Base-by-base conservation (phyloP, 2,329 filamentous ascomycete genomes). In the Phyllosticta citribraziliensis region DNA sequence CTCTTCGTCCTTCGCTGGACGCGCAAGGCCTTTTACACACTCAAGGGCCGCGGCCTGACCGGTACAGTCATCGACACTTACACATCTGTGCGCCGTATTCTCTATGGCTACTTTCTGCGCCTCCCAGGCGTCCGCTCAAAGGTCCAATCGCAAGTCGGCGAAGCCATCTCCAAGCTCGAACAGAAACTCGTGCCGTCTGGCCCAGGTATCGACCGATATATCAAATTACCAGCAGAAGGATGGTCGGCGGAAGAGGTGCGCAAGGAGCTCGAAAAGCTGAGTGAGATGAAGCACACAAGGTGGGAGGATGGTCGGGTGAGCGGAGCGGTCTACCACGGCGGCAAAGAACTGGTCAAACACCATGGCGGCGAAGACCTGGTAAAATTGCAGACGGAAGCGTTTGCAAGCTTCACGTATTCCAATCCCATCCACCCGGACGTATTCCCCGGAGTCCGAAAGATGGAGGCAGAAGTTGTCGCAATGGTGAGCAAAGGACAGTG, bases 361-460 rank as follows among this genome's bases (percentile, higher is more conserved):
- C 40, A 47, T 8, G 40, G 40, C n/a, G 40, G 40, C 6, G 40
- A 47, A n/a, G 40, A 47, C 40, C 40, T 47, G 40, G 54, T n/a
- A 10, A 84, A 88, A 70, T 79, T 99, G 50, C 94, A 99, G 78
- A 89, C 89, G 5, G 90, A 97, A 72, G 93, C 94, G 0, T 97
- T 93, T 80, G 88, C 89, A 66, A 88, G 89, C 74, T 99, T 99
- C 73, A 93, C 91, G 57, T 94, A 99, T 30, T 84, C 91, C 50
- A 99, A 99, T 74, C 94, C 94, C 2, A 94, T 99, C 67, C 94
- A 99, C 74, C 94, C 94, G 6, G 94, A 99, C 76, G 93, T 99
- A 52, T 99, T 99, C 77, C 94, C 94, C 17, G 94, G 93, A 27
- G 92, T 99, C 58, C 82, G 94, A 69, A 99, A 99, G 83, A 99